Conservation (phyloP, 768 basidiomycete species). For the Amanita subjunquillea region DNA sequence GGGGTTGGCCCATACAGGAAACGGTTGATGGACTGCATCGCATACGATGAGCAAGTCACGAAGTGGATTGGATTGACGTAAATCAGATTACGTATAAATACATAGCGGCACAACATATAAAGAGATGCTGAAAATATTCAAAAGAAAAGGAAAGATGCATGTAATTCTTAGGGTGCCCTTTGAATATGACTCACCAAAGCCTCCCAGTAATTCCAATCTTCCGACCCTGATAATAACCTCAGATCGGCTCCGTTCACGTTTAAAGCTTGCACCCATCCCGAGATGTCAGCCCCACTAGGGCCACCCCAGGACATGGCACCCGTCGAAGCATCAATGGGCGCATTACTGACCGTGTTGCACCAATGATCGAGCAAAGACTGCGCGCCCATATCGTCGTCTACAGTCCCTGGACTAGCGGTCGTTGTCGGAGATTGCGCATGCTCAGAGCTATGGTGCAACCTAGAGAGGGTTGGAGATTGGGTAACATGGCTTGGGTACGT, state of each 20-base stretch:
- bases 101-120: neutral
- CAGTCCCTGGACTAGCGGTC: constrained; percentile 56
- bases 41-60: neutral
- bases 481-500: constrained; percentile 18
- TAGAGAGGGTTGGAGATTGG: constrained; percentile 49
- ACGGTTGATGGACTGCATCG: constrained; percentile 83
- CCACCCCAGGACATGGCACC: constrained; percentile 54
- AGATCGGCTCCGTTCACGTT: constrained; percentile 30
- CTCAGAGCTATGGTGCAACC: constrained; percentile 44
- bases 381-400: constrained; percentile 64
- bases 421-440: constrained; percentile 48
- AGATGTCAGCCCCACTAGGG: constrained; percentile 42
- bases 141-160: neutral
- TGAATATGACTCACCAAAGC: constrained; percentile 58
- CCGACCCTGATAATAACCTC: constrained; percentile 36
- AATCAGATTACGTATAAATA: constrained; percentile 5
- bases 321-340: constrained; percentile 40
- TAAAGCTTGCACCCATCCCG: constrained; percentile 46
- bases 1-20: constrained; percentile 95
- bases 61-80: neutral
- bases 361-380: constrained; percentile 78
- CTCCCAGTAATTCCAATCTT: constrained; percentile 80
- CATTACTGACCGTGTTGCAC: constrained; percentile 72
- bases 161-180: constrained; percentile 20
- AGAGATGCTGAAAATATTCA: neutral